These are phyloP conservation scores for Ceratonia siliqua DNA, from an alignment of 306 rosid species.

Conservation along the genomic window DNA sequence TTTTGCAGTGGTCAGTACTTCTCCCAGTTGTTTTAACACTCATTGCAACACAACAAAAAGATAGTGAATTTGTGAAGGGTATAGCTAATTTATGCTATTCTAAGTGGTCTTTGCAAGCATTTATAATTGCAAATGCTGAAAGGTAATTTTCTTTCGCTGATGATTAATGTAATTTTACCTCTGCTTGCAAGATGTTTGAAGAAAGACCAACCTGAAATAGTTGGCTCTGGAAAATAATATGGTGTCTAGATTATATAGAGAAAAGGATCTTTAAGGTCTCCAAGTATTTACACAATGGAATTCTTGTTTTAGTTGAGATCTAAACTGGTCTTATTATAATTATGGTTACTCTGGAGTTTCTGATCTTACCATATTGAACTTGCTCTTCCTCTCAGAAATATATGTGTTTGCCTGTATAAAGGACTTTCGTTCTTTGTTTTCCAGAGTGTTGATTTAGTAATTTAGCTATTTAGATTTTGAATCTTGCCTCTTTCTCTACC, in stretches of 20 bases:
- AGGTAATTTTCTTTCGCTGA: constrained; percentile 48
- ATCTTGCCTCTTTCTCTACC: neutral
- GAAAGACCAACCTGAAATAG: neutral
- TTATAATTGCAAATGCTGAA: constrained; percentile 84
- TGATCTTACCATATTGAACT: neutral
- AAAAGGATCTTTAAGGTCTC: neutral
- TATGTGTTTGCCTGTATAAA: neutral
- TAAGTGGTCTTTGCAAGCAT: constrained; percentile 94
- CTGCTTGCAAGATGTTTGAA: neutral
- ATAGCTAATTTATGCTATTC: constrained; percentile 76
- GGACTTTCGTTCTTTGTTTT: neutral
- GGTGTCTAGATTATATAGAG: too few species aligned
- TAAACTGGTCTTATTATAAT: neutral
- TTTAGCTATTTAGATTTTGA: neutral
- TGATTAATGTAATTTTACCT: neutral
- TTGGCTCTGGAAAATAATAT: neutral
- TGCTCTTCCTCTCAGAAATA: neutral
- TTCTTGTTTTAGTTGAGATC: neutral
- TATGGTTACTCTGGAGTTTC: neutral
- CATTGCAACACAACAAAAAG: constrained; percentile 66
- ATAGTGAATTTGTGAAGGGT: constrained; percentile 52
- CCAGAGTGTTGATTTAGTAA: neutral
- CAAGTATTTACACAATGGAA: too few species aligned
- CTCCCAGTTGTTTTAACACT: constrained; percentile 94
- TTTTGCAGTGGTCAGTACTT: constrained; percentile 89